Conservation (phyloP, 768 basidiomycete genomes). For the Macrolepiota fuliginosa region DNA sequence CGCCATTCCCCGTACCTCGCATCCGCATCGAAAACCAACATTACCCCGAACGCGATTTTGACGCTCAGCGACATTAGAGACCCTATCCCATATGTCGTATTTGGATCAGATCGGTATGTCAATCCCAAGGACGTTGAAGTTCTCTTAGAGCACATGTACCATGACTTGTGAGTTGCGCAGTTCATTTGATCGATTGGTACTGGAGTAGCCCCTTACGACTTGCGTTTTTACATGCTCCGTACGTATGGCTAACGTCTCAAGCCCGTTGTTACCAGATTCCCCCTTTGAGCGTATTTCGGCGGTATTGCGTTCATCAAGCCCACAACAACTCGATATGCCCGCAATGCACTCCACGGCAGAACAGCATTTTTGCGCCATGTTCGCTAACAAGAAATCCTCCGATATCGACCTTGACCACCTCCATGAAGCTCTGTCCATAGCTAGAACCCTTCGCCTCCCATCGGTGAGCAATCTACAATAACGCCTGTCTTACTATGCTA, state of each 20-base stretch:
- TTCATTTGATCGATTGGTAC: neutral
- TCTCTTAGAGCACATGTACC: constrained; percentile 64
- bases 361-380: constrained; percentile 39
- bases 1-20: constrained; percentile 46
- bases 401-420: constrained; percentile 29
- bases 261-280: constrained; percentile 43
- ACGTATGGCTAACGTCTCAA: constrained; percentile 22
- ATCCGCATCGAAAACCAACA: neutral
- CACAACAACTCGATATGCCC: constrained; percentile 56
- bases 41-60: neutral
- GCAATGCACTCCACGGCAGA: constrained; percentile 44
- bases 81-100: constrained; percentile 5
- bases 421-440: constrained; percentile 52
- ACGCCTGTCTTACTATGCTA: neutral
- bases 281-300: constrained; percentile 48
- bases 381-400: constrained; percentile 44
- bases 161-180: constrained; percentile 53
- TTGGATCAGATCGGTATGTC: constrained; percentile 35
- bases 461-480: constrained; percentile 37
- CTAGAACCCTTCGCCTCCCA: constrained; percentile 42
- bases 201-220: neutral
- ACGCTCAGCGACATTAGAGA: neutral
- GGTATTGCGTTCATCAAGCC: constrained; percentile 56
- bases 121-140: constrained; percentile 47
- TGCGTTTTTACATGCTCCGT: neutral